A percentile compares a stretch with the other conserved stretches of the same genome.
Evolutionary conservation across 345 rosid genomes (phyloP).

Genomic region (Rhodamnia argentea): DNA sequence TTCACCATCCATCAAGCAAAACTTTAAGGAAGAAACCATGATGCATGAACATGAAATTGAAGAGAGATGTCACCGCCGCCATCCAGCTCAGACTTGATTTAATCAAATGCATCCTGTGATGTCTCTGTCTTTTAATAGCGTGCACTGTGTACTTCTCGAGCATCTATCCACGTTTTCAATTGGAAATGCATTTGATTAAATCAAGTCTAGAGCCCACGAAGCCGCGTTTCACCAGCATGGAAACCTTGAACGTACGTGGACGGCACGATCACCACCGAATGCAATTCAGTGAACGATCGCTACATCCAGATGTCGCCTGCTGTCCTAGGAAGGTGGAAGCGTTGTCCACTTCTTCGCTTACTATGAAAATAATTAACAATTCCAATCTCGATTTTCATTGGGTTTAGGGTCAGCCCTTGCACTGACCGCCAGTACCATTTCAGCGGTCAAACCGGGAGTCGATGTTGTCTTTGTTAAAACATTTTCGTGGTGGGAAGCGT

Average conservation of each 20-base stretch:
- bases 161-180: neutral
- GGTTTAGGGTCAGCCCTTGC: neutral
- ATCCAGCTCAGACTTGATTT: neutral
- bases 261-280: neutral
- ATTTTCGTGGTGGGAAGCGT: neutral
- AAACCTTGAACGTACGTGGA: neutral
- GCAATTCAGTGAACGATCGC: neutral
- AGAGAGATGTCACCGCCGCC: neutral
- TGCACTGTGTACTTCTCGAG: neutral
- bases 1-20: neutral
- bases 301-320: neutral
- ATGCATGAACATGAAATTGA: neutral
- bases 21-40: neutral
- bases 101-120: neutral
- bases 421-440: neutral
- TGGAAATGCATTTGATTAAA: neutral
- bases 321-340: neutral
- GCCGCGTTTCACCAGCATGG: neutral
- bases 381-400: neutral
- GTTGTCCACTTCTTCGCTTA: neutral
- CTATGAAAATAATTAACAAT: neutral
- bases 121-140: neutral
- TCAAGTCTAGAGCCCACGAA: neutral
- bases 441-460: neutral
- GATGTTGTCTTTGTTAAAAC: neutral